phyloP scores from a whole-genome alignment of 176 grass and related monocot genomes.

The Carex littledalei region DNA sequence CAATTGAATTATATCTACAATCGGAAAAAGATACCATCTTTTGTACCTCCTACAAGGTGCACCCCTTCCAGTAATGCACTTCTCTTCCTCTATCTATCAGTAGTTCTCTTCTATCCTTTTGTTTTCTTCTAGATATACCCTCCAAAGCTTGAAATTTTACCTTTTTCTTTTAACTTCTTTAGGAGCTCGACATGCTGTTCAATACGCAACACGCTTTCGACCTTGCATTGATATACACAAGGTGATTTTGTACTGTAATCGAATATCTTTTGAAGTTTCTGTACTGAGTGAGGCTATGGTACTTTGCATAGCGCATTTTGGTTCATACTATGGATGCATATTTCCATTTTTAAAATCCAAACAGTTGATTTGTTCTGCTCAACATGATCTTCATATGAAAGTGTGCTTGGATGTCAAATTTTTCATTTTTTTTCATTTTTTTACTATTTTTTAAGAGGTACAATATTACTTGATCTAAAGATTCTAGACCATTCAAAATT shows the following conservation, averaged over 20 bases:
- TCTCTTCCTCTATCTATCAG: background rate
- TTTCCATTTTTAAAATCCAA: too few species aligned
- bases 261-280: background rate
- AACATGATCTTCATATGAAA: too few species aligned
- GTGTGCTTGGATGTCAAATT: too few species aligned
- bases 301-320: too few species aligned
- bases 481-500: too few species aligned
- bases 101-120: background rate
- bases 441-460: too few species aligned
- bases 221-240: constrained; percentile 96
- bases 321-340: too few species aligned
- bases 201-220: constrained; percentile 44
- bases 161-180: constrained; percentile 7
- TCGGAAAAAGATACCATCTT: background rate
- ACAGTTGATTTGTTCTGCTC: too few species aligned
- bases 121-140: background rate
- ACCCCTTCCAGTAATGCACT: constrained; percentile 25
- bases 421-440: too few species aligned
- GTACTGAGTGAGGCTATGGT: background rate
- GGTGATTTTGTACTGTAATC: constrained; percentile 25
- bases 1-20: constrained; percentile 4
- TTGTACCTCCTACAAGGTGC: background rate
- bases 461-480: too few species aligned
- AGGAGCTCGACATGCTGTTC: constrained; percentile 18
- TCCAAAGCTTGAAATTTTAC: background rate